These are phyloP conservation scores for Lophiotrema nucula DNA, from an alignment of 495 filamentous ascomycete species.

Conservation along the genomic window DNA sequence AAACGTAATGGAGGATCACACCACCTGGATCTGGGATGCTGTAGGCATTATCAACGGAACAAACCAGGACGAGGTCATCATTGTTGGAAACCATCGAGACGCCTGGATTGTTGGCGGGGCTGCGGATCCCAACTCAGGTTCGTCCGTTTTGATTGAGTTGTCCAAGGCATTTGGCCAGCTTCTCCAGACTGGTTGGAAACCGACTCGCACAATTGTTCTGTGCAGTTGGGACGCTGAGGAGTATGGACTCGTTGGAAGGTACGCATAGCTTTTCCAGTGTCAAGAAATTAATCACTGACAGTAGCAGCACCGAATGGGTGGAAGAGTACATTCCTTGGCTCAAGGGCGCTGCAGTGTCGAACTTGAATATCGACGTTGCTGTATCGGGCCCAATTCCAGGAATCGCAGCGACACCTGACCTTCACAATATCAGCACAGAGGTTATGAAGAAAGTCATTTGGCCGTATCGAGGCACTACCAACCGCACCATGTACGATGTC, in stretches of 20 bases:
- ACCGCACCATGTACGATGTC: constrained; percentile 42
- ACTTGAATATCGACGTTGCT: constrained; percentile 66
- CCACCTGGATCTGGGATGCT: constrained; percentile 37
- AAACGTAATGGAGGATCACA: constrained; percentile 35
- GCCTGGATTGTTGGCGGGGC: constrained; percentile 48
- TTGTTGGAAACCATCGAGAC: constrained; percentile 42
- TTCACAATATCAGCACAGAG: constrained; percentile 28
- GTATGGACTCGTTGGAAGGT: constrained; percentile 54
- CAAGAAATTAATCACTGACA: background rate
- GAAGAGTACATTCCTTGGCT: constrained; percentile 42
- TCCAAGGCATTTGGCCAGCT: constrained; percentile 45
- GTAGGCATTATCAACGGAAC: constrained; percentile 43
- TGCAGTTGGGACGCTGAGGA: constrained; percentile 41
- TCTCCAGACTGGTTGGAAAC: constrained; percentile 47
- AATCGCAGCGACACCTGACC: constrained; percentile 33
- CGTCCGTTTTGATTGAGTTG: constrained; percentile 46
- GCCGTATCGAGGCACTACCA: constrained; percentile 17
- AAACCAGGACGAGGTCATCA: constrained; percentile 35
- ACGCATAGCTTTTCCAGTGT: background rate
- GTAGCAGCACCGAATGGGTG: constrained; percentile 37
- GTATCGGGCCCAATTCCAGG: constrained; percentile 44
- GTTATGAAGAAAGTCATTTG: constrained; percentile 37
- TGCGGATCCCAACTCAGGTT: constrained; percentile 48
- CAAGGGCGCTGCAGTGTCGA: constrained; percentile 48
- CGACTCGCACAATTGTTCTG: constrained; percentile 40